These are phyloP conservation scores for Ochromonas danica DNA, from an alignment of 108 stramenopile species.

Conservation along the genomic window DNA sequence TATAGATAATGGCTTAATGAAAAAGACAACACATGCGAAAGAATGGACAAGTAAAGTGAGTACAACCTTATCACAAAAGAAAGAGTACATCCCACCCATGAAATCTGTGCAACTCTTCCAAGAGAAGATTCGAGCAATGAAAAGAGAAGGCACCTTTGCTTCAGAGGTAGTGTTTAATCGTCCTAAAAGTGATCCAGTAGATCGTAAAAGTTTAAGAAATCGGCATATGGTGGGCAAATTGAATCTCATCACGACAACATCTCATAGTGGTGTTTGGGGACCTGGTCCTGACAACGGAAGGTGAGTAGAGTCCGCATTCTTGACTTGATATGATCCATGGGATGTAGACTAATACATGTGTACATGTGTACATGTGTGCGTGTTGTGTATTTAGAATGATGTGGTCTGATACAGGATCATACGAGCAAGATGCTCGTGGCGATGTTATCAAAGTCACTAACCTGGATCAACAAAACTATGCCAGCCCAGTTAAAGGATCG, in stretches of 20 bases:
- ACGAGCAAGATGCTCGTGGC: neutral
- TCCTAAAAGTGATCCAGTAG: neutral
- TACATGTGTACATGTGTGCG: no score
- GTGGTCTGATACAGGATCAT: conserved; percentile 38
- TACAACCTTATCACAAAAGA: neutral
- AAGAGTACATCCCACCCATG: neutral
- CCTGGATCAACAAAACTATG: neutral
- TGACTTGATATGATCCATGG: neutral
- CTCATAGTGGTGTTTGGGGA: conserved; percentile 31
- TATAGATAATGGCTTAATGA: neutral
- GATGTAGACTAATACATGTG: no score
- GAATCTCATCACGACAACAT: neutral
- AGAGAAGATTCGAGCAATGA: neutral
- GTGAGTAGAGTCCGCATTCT: neutral
- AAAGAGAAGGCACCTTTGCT: neutral
- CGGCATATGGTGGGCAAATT: neutral
- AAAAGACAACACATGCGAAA: neutral
- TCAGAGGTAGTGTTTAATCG: neutral
- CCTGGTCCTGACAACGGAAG: conserved; percentile 1
- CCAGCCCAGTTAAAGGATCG: no score
- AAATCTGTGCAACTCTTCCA: neutral
- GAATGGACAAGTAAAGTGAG: neutral
- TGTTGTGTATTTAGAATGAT: conserved; percentile 1
- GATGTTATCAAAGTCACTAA: neutral
- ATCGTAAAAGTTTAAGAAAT: neutral